A percentile compares a stretch with the other conserved stretches of the same genome.
Evolutionary conservation across 2,329 filamentous ascomycete genomes (phyloP).

Genomic region (Fusarium foetens): DNA sequence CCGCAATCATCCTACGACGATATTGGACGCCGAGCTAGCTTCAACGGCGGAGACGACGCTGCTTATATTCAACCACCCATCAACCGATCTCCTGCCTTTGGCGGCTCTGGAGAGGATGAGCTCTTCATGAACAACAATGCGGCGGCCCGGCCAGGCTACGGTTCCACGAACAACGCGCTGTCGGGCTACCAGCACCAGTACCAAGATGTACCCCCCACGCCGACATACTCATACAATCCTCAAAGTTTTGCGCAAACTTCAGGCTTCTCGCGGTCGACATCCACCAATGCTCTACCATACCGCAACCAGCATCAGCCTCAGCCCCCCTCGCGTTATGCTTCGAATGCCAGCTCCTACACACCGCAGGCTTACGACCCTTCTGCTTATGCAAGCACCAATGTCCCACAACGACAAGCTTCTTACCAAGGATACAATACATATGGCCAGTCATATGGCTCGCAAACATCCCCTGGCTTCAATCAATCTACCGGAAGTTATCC

Average conservation of each 20-base stretch:
- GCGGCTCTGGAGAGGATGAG: constrained; percentile 62
- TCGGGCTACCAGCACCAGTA: constrained; percentile 64
- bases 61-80: constrained; percentile 58
- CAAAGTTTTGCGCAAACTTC: constrained; percentile 64
- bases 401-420: constrained; percentile 62
- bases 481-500: constrained; percentile 48
- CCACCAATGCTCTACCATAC: constrained; percentile 62
- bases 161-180: constrained; percentile 58
- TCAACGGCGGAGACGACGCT: constrained; percentile 79
- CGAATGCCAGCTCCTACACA: constrained; percentile 57
- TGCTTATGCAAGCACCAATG: constrained; percentile 62
- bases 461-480: constrained; percentile 50
- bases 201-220: constrained; percentile 58
- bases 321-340: constrained; percentile 52
- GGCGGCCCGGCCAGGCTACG: constrained; percentile 50
- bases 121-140: constrained; percentile 68
- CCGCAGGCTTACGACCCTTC: constrained; percentile 69
- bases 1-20: constrained; percentile 49
- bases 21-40: constrained; percentile 70
- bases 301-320: constrained; percentile 53
- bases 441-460: constrained; percentile 54
- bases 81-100: constrained; percentile 38
- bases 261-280: constrained; percentile 58
- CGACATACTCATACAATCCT: constrained; percentile 74
- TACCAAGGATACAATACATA: constrained; percentile 61